Base-by-base conservation (phyloP, 2,329 filamentous ascomycete species). In the Uncinocarpus reesii region DNA sequence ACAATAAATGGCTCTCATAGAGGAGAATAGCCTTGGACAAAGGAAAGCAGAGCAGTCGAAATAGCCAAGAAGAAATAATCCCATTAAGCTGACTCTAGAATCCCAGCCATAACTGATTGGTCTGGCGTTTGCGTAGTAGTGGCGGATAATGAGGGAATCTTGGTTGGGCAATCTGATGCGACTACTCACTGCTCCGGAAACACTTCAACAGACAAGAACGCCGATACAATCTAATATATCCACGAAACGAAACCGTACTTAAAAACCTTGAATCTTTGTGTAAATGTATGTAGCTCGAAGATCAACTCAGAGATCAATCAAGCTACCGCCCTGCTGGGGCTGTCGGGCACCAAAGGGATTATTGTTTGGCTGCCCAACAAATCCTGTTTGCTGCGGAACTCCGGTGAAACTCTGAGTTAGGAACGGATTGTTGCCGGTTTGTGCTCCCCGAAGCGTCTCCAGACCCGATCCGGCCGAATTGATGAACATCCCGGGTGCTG, bases 401-500 rank as follows among this genome's bases (percentile, higher is more conserved):
- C 87, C 87, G 0, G 86, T 94, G 59, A 83, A 92, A 63, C 93
- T 87, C 52, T 81, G 80, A 52, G 81, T 79, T 57, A 94, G 71
- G 71, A 96, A 98, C 0, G 92, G 92, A 62, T 96, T 96, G 71
- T 79, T 92, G 1, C 82, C 87, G 0, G 86, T 86, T 49, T 75
- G 75, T 8, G 71, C 67, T 3, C 74, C 72, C 54, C 88, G 85
- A 36, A 95, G 68, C 50, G 78, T 77, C 57, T 80, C 79, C 49
- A 86, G 70, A n/a, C 86, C 86, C 31, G 83, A 75, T 42, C 92
- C 92, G 5, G 92, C 88, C 52, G 86, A 94, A 70, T 98, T 98
- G 69, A 98, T 83, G 64, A 96, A 98, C 0, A 86, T 93, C 21
- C 90, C 92, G 0, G 92, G 92, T 1, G 92, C 88, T 0, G 92